Conservation (phyloP, 495 filamentous ascomycete species). For the Aspergillus homomorphus region DNA sequence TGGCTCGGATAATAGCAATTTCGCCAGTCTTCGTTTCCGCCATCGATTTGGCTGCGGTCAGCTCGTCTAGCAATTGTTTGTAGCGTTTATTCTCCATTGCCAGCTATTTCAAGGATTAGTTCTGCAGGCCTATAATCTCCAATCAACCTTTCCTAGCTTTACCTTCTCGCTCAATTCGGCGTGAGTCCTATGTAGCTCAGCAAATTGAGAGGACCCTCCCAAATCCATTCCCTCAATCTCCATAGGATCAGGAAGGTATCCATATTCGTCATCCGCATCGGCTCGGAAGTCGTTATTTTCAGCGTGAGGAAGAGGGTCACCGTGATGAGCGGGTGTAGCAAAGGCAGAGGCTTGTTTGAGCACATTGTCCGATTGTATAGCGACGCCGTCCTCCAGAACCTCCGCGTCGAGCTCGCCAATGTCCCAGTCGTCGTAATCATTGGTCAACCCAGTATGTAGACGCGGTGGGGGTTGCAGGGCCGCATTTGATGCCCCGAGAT, state of each 20-base stretch:
- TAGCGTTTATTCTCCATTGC: constrained; percentile 46
- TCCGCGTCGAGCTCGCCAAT: constrained; percentile 55
- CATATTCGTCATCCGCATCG: constrained; percentile 6
- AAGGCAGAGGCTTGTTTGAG: constrained; percentile 29
- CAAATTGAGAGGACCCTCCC: constrained; percentile 5
- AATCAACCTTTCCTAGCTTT: neutral
- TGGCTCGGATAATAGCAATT: constrained; percentile 64
- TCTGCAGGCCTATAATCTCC: neutral
- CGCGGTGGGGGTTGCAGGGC: constrained; percentile 31
- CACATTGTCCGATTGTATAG: constrained; percentile 19
- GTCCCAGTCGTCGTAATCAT: constrained; percentile 54
- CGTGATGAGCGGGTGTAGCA: constrained; percentile 17
- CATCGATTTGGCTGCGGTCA: constrained; percentile 47
- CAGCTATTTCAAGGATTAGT: constrained; percentile 43
- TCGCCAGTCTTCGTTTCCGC: constrained; percentile 60
- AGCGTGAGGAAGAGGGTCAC: neutral
- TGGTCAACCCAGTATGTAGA: constrained; percentile 41
- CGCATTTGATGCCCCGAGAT: constrained; percentile 8
- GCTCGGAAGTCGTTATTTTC: constrained; percentile 11
- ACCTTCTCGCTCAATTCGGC: constrained; percentile 35
- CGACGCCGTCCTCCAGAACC: constrained; percentile 43
- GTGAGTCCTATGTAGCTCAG: constrained; percentile 11
- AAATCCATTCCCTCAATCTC: constrained; percentile 17
- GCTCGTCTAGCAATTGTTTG: constrained; percentile 39
- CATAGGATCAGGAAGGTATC: constrained; percentile 13